A percentile compares a stretch with the other conserved stretches of the same genome.
phyloP scores from a whole-genome alignment of 1,284 basidiomycete species.

The Ceratobasidium papillatum region DNA sequence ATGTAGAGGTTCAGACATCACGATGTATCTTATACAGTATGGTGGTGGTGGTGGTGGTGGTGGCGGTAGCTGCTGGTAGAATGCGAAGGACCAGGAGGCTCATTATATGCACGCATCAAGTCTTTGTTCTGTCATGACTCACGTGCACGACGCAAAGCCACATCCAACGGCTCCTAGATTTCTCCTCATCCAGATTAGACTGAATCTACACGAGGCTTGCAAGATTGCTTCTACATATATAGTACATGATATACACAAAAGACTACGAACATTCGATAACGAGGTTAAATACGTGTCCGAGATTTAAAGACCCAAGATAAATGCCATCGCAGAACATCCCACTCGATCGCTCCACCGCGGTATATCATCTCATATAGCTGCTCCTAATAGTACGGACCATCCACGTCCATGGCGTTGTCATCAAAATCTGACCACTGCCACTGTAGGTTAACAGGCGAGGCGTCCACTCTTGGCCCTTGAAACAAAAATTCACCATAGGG shows the following conservation, averaged over 20 bases:
- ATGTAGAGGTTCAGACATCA: slow-evolving; percentile 1
- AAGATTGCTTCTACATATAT: not conserved
- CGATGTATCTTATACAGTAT: not conserved
- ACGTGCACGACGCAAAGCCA: not conserved
- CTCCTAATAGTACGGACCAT: not conserved
- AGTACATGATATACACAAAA: not conserved
- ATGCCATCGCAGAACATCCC: no score
- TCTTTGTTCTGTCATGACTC: not conserved
- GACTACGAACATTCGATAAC: not conserved
- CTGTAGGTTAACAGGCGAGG: not conserved
- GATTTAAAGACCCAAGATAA: not conserved
- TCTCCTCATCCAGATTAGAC: not conserved
- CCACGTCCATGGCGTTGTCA: slow-evolving; percentile 15
- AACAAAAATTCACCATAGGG: slow-evolving; percentile 9
- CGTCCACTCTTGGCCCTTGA: slow-evolving; percentile 17
- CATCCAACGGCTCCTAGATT: not conserved
- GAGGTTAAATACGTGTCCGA: not conserved
- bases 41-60: not conserved
- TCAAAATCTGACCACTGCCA: slow-evolving; percentile 23
- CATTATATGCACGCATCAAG: not conserved
- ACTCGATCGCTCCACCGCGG: no score
- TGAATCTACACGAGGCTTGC: not conserved
- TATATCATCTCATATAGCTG: not conserved
- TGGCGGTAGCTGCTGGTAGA: not conserved
- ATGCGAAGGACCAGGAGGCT: not conserved